Evolutionary conservation across 768 basidiomycete genomes (phyloP), one percentile per base, ranked within the genome.

Genomic region (Rossbeevera mucosa): DNA sequence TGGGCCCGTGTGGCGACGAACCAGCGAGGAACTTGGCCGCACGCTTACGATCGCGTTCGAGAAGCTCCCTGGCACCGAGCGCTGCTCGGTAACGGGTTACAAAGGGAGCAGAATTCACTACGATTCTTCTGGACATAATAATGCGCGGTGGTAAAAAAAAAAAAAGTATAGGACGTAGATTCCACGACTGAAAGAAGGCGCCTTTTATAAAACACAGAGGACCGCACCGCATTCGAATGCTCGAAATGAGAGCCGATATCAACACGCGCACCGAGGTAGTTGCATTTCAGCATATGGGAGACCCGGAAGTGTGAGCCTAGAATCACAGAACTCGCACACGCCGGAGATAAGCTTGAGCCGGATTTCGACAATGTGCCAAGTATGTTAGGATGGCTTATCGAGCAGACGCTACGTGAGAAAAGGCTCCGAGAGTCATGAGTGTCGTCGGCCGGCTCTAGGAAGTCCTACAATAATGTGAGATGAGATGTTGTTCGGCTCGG

Each of bases 11-110:
- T 0, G 80, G 76, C 49, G 79, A 77, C 38, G 78, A 33, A 21
- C 80, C 81, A 24, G 73, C 68, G n/a, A 81, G 60, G 57, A 84
- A 57, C 71, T 80, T 84, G 65, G 74, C 65, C 11, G 82, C 81
- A 14, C 83, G 77, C 42, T 73, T 72, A 54, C 72, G 69, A 64
- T 84, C 81, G 61, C 76, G 76, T 25, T 77, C 72, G 43, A 83
- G 65, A 56, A 83, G 71, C 29, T 79, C 72, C 59, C 66, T 73
- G 16, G 74, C 78, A 41, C 75, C 74, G n/a, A 68, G 54, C 55
- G 59, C 50, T 25, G 57, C 54, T 63, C 65, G 57, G 60, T 83
- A 48, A 56, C 73, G 73, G 33, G 78, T 71, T 21, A 71, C 61
- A 66, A 83, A 80, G 25, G 76, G 78, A 43, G 80, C 48, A 6